Conservation (phyloP, 352 stramenopile species). For the Globisporangium echinulatum region DNA sequence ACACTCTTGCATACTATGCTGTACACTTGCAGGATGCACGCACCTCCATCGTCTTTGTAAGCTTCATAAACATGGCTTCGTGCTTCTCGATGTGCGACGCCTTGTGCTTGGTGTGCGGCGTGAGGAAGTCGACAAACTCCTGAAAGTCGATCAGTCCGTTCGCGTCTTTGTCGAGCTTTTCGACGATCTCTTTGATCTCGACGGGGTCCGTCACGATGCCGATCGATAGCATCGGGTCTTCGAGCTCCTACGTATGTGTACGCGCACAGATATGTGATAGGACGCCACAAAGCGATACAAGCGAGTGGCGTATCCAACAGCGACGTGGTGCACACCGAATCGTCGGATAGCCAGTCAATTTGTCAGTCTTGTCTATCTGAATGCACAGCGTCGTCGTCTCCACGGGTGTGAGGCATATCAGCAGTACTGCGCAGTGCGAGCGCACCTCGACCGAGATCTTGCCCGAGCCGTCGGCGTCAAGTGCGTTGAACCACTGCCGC, state of each 20-base stretch:
- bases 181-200: slow-evolving; percentile 59
- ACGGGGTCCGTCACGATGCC: slow-evolving; percentile 59
- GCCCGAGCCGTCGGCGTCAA: slow-evolving; percentile 58
- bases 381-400: no score
- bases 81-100: slow-evolving; percentile 38
- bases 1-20: no score
- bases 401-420: neutral
- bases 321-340: no score
- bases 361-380: no score
- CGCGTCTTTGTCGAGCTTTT: slow-evolving; percentile 55
- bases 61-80: slow-evolving; percentile 62
- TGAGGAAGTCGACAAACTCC: slow-evolving; percentile 75
- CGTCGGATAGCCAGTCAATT: no score
- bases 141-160: slow-evolving; percentile 76
- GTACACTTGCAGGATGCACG: neutral
- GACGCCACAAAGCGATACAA: no score
- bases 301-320: no score
- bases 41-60: slow-evolving; percentile 80
- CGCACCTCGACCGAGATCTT: slow-evolving; percentile 66
- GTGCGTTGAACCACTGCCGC: slow-evolving; percentile 65
- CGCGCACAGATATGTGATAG: no score
- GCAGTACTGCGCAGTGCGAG: no score
- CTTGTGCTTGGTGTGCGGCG: slow-evolving; percentile 38
- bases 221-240: slow-evolving; percentile 77
- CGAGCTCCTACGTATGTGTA: slow-evolving; percentile 29